Conservation (phyloP, 306 rosid genomes). For the Prinsepia uniflora region DNA sequence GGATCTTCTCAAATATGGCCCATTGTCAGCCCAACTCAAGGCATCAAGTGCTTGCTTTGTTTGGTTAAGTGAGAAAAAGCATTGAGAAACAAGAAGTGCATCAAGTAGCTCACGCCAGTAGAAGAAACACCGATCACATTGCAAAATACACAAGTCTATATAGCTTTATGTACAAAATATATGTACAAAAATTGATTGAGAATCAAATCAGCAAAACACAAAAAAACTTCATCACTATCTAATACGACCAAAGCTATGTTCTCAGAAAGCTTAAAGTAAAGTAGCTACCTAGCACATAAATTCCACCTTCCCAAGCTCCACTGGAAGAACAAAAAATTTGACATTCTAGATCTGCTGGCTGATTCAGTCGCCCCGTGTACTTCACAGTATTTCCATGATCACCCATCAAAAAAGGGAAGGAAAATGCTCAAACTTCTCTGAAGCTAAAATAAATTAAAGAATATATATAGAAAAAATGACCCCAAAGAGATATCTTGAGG, state of each 20-base stretch:
- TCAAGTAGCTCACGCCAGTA: conserved; percentile 3
- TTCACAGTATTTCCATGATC: not conserved
- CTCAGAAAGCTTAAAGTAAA: conserved; percentile 19
- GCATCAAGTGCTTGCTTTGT: not conserved
- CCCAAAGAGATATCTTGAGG: conserved; percentile 13
- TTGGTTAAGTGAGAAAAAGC: not conserved
- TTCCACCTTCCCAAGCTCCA: not conserved
- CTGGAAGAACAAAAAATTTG: not conserved
- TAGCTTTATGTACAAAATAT: conserved; percentile 36
- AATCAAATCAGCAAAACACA: conserved; percentile 15
- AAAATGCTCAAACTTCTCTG: conserved; percentile 12
- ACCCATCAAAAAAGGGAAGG: conserved; percentile 15
- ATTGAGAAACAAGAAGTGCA: not conserved
- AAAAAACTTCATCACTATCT: conserved; percentile 13
- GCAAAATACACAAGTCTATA: conserved; percentile 17
- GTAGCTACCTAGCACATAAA: conserved; percentile 7
- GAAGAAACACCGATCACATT: conserved; percentile 1
- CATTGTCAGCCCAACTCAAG: not conserved
- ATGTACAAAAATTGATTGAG: conserved; percentile 30
- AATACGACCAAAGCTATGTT: conserved; percentile 25
- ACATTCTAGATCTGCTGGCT: conserved; percentile 14
- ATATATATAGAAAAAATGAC: conserved; percentile 32
- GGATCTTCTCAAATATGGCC: not conserved
- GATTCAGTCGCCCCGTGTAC: conserved; percentile 17
- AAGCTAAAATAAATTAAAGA: conserved; percentile 41